Evolutionary conservation across 345 rosid species (phyloP).

Genomic region (Pistacia integerrima): DNA sequence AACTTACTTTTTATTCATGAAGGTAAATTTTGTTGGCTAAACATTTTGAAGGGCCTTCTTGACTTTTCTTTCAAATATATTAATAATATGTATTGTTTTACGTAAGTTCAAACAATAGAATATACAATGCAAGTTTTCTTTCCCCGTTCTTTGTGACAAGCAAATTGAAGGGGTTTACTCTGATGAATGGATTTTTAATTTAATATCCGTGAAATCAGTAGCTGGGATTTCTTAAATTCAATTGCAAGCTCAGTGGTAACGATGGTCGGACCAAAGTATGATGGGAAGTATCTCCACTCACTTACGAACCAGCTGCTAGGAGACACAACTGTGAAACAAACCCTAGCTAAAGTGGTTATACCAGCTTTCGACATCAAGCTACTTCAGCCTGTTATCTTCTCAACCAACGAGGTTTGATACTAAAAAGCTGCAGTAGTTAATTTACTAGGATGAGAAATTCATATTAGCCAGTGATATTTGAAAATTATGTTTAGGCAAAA

Average conservation of each 20-base stretch:
- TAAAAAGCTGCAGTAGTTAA: neutral
- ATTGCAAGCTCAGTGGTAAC: neutral
- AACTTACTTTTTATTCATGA: too few species aligned
- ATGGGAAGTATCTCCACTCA: neutral
- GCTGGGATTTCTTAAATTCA: neutral
- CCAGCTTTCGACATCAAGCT: conserved; percentile 28
- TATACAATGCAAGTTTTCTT: too few species aligned
- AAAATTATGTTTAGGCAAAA: conserved; percentile 23
- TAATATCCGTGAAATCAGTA: neutral
- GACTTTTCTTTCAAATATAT: too few species aligned
- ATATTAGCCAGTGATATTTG: neutral
- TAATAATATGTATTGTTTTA: too few species aligned
- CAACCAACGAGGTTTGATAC: conserved; percentile 16
- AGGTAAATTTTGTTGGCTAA: too few species aligned
- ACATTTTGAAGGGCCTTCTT: too few species aligned
- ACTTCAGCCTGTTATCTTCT: conserved; percentile 26
- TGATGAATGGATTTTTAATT: neutral
- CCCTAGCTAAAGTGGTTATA: conserved; percentile 16
- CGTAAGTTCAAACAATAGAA: too few species aligned
- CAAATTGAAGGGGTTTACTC: neutral
- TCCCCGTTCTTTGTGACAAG: too few species aligned
- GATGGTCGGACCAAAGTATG: neutral
- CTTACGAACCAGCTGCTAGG: neutral
- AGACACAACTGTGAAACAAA: neutral
- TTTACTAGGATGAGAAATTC: neutral